Percentiles rank a stretch among this genome's conserved stretches.
Evolutionary conservation across 1,284 basidiomycete genomes (phyloP).

Genomic region (Cutaneotrichosporon daszewskae): DNA sequence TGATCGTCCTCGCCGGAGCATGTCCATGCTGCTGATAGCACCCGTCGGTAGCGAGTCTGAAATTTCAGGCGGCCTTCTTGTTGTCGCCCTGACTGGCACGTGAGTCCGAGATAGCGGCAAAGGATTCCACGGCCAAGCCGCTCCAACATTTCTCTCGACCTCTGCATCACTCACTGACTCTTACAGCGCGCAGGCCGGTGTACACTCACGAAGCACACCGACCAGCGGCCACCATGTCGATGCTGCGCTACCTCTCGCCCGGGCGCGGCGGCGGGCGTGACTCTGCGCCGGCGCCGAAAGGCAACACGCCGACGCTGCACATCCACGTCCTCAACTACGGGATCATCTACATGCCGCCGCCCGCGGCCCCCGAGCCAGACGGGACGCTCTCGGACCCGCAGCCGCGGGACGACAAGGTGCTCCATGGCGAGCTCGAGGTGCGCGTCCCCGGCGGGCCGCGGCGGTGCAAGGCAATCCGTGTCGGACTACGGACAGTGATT

Average conservation of each 20-base stretch:
- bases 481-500: constrained; percentile 12
- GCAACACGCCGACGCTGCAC: background rate
- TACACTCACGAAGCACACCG: no score
- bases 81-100: no score
- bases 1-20: no score
- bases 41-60: no score
- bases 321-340: constrained; percentile 11
- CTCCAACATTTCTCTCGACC: no score
- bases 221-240: no score
- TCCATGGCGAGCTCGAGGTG: constrained; percentile 15
- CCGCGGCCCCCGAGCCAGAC: constrained; percentile 1
- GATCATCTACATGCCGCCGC: constrained; percentile 9
- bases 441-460: background rate
- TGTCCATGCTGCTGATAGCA: no score
- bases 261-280: background rate
- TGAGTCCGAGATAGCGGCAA: no score
- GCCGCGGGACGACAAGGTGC: constrained; percentile 12
- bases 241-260: constrained; percentile 13
- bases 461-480: constrained; percentile 13
- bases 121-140: no score
- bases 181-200: no score
- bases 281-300: background rate
- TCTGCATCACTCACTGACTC: no score
- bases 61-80: no score
- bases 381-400: background rate